Conservation (phyloP, 2,329 filamentous ascomycete species). For the Phyllosticta ampelicida region DNA sequence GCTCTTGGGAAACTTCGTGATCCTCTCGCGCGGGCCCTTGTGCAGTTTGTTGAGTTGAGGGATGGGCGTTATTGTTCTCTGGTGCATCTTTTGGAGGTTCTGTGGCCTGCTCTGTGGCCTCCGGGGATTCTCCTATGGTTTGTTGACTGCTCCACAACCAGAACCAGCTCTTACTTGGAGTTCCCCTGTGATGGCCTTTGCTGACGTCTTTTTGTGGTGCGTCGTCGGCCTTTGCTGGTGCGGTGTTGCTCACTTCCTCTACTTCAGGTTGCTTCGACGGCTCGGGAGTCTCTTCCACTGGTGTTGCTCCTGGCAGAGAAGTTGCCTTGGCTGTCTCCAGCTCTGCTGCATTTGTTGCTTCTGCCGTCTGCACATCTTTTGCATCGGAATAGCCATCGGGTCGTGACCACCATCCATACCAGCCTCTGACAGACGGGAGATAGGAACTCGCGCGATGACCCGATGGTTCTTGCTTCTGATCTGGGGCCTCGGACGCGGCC, state of each 20-base stretch:
- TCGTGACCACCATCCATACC: constrained; percentile 42
- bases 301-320: constrained; percentile 29
- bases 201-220: constrained; percentile 4
- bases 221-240: neutral
- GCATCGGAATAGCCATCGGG: constrained; percentile 35
- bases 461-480: constrained; percentile 13
- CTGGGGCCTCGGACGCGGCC: constrained; percentile 6
- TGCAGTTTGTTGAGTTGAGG: neutral
- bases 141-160: constrained; percentile 39
- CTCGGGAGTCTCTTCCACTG: constrained; percentile 23
- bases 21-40: neutral
- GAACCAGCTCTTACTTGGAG: constrained; percentile 35
- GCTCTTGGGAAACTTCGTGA: neutral
- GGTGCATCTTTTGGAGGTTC: neutral
- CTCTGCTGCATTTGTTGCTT: constrained; percentile 16
- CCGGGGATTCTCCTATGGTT: constrained; percentile 25
- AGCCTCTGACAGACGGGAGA: constrained; percentile 20
- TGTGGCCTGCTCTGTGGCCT: constrained; percentile 8
- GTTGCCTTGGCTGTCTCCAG: constrained; percentile 30
- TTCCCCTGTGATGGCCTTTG: constrained; percentile 12
- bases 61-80: neutral
- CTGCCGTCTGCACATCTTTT: constrained; percentile 26
- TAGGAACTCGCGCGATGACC: constrained; percentile 13
- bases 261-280: constrained; percentile 7
- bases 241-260: neutral